Evolutionary conservation across 306 rosid species (phyloP).

Genomic region (Medicago ruthenica): DNA sequence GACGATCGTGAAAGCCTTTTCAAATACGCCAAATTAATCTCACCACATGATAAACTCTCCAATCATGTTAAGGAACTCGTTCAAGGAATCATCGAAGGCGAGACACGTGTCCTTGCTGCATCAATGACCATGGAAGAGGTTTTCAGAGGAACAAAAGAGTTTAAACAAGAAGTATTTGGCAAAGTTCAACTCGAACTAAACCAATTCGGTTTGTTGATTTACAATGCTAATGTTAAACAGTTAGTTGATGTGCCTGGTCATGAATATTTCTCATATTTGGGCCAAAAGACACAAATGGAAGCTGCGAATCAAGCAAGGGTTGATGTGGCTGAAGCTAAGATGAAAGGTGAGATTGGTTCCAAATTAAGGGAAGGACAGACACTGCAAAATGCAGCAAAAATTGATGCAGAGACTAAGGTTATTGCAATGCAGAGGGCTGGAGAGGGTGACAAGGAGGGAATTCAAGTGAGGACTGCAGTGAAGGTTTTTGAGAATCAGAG

Average conservation of each 20-base stretch:
- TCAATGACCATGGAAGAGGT: slow-evolving; percentile 76
- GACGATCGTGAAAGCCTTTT: slow-evolving; percentile 49
- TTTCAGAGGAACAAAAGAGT: slow-evolving; percentile 55
- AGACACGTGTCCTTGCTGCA: slow-evolving; percentile 72
- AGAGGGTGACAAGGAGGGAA: slow-evolving; percentile 46
- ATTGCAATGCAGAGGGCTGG: slow-evolving; percentile 33
- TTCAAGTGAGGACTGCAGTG: slow-evolving; percentile 34
- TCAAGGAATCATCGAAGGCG: slow-evolving; percentile 70
- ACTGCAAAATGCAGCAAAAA: slow-evolving; percentile 46
- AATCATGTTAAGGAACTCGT: slow-evolving; percentile 62
- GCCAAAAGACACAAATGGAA: slow-evolving; percentile 74
- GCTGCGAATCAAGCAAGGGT: slow-evolving; percentile 67
- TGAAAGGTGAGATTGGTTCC: slow-evolving; percentile 44
- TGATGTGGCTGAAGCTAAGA: slow-evolving; percentile 46
- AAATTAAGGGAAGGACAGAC: slow-evolving; percentile 43
- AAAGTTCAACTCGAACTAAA: slow-evolving; percentile 66
- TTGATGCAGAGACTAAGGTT: slow-evolving; percentile 46
- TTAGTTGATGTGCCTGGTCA: slow-evolving; percentile 65
- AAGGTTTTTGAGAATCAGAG: slow-evolving; percentile 48
- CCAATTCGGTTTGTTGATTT: slow-evolving; percentile 67
- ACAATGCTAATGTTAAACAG: slow-evolving; percentile 71
- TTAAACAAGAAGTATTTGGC: slow-evolving; percentile 63
- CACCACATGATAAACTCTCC: slow-evolving; percentile 52
- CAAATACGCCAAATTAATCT: slow-evolving; percentile 57
- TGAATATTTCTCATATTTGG: slow-evolving; percentile 72